Evolutionary conservation across 345 rosid species (phyloP), one percentile per base, ranked within the genome.

Genomic region (Salix dunnii): DNA sequence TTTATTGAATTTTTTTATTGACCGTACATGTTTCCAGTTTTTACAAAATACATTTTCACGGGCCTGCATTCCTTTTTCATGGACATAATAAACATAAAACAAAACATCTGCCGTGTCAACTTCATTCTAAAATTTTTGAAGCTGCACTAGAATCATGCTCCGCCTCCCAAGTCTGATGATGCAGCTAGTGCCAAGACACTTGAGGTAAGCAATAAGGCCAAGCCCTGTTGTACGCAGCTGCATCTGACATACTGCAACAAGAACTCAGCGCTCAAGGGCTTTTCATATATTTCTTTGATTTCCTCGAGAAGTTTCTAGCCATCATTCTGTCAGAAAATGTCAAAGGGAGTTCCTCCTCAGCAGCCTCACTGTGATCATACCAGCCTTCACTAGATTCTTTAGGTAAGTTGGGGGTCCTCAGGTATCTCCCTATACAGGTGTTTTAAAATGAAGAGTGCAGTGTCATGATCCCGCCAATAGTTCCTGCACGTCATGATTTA

Each of bases 391-490:
- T 28, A 31, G 84, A 80, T 64, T 83, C 88, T 40, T 25, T 42
- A 30, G 80, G 72, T 4, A 81, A 85, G 82, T 65, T 71, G 14
- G 86, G 86, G 85, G 53, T 87, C 91, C 67, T 93, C 93, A 40
- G 89, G 91, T 76, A 93, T 90, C 58, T 89, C 91, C 21, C 89
- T 85, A 76, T 91, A 91, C 77, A 96, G 79, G 87, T 96, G 96
- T 80, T 89, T 91, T 81, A 96, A 82, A 74, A 96, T 91, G 87
- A 93, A 96, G 30, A 96, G 94, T 31, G 98, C 98, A 20, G 99
- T 91, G 74, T 96, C 99, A 23, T 73, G 40, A 82, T 96, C 99
- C 84, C 99, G 93, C 99, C 99, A 93, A 76, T 96, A 96, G 87
- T 96, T 96, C 82, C 99, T 96, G 96, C 79, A 68, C 43, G 69